Percentiles rank a stretch among this genome's conserved stretches.
phyloP scores from a whole-genome alignment of 1,139 yeast genomes.

The Protomyces gravidus region DNA sequence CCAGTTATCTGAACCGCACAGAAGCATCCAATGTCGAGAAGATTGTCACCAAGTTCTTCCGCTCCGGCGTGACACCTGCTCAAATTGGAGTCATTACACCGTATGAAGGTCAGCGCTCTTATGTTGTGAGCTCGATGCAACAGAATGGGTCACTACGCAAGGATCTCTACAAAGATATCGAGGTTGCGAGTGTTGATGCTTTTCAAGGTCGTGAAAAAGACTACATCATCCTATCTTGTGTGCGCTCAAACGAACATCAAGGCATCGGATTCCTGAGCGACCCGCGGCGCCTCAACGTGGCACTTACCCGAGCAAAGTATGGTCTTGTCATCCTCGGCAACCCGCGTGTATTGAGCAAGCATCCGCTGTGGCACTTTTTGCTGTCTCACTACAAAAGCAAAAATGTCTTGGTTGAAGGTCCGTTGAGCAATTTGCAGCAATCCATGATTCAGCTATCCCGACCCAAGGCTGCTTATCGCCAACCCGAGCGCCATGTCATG shows the following conservation, averaged over 20 bases:
- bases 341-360: conserved; percentile 69
- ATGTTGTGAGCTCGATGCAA: conserved; percentile 71
- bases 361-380: conserved; percentile 73
- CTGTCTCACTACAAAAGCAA: conserved; percentile 73
- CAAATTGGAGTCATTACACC: conserved; percentile 94
- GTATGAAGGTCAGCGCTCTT: conserved; percentile 89
- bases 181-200: conserved; percentile 90
- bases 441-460: conserved; percentile 59
- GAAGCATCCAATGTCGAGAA: conserved; percentile 91
- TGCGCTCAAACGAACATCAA: conserved; percentile 79
- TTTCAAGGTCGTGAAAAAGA: conserved; percentile 97
- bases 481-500: conserved; percentile 28
- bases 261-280: conserved; percentile 84
- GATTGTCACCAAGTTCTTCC: conserved; percentile 65
- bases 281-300: conserved; percentile 87
- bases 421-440: conserved; percentile 70
- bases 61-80: conserved; percentile 71
- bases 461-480: conserved; percentile 36
- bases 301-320: conserved; percentile 83
- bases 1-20: conserved; percentile 77
- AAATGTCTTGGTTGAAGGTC: conserved; percentile 91
- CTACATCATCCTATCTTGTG: conserved; percentile 82
- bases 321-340: conserved; percentile 82
- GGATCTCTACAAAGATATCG: conserved; percentile 66
- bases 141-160: conserved; percentile 62